A percentile compares a stretch with the other conserved stretches of the same genome.
Evolutionary conservation across 768 basidiomycete genomes (phyloP).

Genomic region (Auricularia cornea): DNA sequence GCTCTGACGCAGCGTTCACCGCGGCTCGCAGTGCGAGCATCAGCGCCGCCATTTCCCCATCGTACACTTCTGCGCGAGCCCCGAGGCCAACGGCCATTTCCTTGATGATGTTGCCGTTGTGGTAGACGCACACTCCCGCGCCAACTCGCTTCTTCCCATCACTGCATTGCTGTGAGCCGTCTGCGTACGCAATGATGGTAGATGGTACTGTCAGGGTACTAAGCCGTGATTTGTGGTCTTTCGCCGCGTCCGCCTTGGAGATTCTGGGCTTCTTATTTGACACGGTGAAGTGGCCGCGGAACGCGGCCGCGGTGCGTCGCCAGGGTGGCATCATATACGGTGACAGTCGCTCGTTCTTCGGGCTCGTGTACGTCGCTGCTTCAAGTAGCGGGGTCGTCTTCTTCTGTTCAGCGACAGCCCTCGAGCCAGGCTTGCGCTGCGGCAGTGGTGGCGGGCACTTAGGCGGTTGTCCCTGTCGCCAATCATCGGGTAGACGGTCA

Average conservation of each 20-base stretch:
- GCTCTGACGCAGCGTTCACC: neutral
- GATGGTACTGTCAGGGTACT: too few species aligned
- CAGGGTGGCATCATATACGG: neutral
- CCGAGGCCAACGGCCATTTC: slow-evolving; percentile 17
- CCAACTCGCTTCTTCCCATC: too few species aligned
- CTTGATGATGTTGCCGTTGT: too few species aligned
- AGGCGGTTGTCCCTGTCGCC: neutral
- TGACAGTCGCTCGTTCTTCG: neutral
- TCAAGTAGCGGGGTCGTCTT: neutral
- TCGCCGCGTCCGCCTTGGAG: too few species aligned
- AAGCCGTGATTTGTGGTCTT: too few species aligned
- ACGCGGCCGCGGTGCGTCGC: neutral
- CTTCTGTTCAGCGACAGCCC: neutral
- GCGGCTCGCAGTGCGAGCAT: slow-evolving; percentile 11
- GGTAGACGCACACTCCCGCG: too few species aligned
- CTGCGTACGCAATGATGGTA: too few species aligned
- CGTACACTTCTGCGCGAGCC: slow-evolving; percentile 19
- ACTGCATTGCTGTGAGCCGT: too few species aligned
- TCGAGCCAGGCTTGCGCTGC: neutral
- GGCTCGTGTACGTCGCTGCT: neutral
- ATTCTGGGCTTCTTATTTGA: too few species aligned
- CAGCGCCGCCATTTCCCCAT: slow-evolving; percentile 21
- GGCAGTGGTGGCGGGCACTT: slow-evolving; percentile 1
- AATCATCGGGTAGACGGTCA: slow-evolving; percentile 2
- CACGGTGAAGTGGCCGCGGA: neutral